A percentile compares a stretch with the other conserved stretches of the same genome.
These are phyloP conservation scores for Apophysomyces sp. DNA, from an alignment of 371 early-diverging fungal species.

Conservation along the genomic window DNA sequence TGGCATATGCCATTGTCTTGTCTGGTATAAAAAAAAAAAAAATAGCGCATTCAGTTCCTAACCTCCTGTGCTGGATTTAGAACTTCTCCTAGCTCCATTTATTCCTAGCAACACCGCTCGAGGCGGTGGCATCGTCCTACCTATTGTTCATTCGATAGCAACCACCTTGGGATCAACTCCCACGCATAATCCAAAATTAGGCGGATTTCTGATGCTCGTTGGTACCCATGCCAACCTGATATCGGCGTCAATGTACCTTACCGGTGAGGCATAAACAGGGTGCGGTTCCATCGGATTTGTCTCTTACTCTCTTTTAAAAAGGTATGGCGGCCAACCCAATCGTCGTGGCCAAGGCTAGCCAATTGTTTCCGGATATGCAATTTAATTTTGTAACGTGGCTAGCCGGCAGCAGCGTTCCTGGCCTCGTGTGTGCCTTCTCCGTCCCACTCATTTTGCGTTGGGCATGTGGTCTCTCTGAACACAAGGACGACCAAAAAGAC, in stretches of 20 bases:
- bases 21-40: conserved; percentile 37
- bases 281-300: background rate
- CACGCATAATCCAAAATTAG: conserved; percentile 28
- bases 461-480: conserved; percentile 23
- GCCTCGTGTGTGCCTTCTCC: conserved; percentile 31
- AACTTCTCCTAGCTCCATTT: conserved; percentile 65
- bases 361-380: conserved; percentile 50
- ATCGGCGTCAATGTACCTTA: conserved; percentile 65
- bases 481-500: conserved; percentile 15
- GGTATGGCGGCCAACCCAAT: conserved; percentile 75
- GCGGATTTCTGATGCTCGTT: conserved; percentile 54
- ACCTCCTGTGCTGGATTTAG: conserved; percentile 28
- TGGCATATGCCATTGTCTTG: conserved; percentile 60
- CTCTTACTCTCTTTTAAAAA: conserved; percentile 2
- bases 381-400: conserved; percentile 64
- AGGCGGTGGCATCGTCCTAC: conserved; percentile 71
- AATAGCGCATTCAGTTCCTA: background rate
- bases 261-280: conserved; percentile 29
- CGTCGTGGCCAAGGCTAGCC: conserved; percentile 50
- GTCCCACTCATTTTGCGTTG: conserved; percentile 43
- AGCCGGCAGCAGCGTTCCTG: conserved; percentile 57
- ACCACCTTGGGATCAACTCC: conserved; percentile 47
- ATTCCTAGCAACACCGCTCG: conserved; percentile 78
- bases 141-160: conserved; percentile 66
- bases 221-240: conserved; percentile 64